Conservation (phyloP, 169 alveolate species). For the Toxoplasma gondii region DNA sequence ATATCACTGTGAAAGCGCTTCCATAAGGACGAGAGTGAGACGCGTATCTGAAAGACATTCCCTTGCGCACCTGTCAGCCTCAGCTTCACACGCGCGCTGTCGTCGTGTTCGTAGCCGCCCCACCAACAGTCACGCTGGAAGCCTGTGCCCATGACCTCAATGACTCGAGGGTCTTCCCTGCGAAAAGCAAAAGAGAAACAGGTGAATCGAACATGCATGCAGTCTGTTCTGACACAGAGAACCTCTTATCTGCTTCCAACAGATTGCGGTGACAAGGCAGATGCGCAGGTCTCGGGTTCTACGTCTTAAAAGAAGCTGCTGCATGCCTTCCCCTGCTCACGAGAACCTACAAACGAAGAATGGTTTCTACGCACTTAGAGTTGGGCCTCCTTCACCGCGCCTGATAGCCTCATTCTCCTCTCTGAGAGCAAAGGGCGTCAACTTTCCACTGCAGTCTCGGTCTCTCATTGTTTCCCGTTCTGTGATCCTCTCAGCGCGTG, state of each 20-base stretch:
- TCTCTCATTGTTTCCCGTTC: too few species aligned
- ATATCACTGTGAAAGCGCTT: neutral
- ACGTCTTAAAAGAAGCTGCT: neutral
- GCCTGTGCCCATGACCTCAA: neutral
- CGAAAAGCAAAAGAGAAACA: neutral
- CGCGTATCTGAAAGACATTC: neutral
- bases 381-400: too few species aligned
- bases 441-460: too few species aligned
- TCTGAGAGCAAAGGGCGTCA: too few species aligned
- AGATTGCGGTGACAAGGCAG: too few species aligned
- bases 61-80: neutral
- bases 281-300: neutral
- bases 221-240: neutral
- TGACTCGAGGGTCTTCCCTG: slow-evolving; percentile 11
- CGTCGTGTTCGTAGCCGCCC: slow-evolving; percentile 39
- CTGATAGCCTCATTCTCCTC: too few species aligned
- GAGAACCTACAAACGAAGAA: too few species aligned
- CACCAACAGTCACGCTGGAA: slow-evolving; percentile 21
- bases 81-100: slow-evolving; percentile 20
- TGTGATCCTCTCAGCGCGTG: too few species aligned
- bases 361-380: too few species aligned
- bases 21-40: neutral
- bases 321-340: too few species aligned
- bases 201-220: neutral
- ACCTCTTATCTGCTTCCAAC: too few species aligned